phyloP scores from a whole-genome alignment of 2,329 filamentous ascomycete genomes.

The Colletotrichum endophyticum region DNA sequence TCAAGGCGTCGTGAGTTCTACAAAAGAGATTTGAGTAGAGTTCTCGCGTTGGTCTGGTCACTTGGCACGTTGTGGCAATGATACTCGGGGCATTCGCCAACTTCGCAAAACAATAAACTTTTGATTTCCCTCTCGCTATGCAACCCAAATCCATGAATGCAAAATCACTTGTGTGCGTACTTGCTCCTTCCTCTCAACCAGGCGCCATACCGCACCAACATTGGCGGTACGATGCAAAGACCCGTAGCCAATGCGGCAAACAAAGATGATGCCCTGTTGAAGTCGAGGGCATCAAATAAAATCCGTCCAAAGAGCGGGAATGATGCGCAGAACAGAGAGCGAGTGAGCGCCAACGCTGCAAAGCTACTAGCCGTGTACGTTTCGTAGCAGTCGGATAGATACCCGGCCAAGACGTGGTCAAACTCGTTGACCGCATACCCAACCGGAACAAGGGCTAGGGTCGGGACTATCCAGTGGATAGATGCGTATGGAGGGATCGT shows the following conservation, averaged over 20 bases:
- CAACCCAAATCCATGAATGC: background rate
- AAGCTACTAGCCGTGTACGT: background rate
- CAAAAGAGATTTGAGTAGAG: accelerated
- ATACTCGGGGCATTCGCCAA: background rate
- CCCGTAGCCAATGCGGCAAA: background rate
- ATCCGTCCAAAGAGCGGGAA: background rate
- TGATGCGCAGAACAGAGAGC: background rate
- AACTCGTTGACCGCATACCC: constrained; percentile 54
- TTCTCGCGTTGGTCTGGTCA: background rate
- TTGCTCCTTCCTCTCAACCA: background rate
- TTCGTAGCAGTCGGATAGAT: constrained; percentile 4
- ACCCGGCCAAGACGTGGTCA: constrained; percentile 11
- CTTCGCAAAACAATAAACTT: background rate
- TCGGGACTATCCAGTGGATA: constrained; percentile 42
- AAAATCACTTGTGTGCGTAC: background rate
- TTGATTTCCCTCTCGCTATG: background rate
- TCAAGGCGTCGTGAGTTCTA: accelerated
- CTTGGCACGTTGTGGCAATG: accelerated
- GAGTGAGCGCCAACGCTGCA: background rate
- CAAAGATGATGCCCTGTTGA: background rate
- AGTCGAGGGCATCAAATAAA: background rate
- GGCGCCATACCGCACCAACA: background rate
- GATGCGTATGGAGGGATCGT: constrained; percentile 45
- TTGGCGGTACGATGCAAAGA: background rate
- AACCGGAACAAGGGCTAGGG: constrained; percentile 43